Evolutionary conservation across 192 early-diverging fungal species (phyloP).

Genomic region (Linnemannia exigua): DNA sequence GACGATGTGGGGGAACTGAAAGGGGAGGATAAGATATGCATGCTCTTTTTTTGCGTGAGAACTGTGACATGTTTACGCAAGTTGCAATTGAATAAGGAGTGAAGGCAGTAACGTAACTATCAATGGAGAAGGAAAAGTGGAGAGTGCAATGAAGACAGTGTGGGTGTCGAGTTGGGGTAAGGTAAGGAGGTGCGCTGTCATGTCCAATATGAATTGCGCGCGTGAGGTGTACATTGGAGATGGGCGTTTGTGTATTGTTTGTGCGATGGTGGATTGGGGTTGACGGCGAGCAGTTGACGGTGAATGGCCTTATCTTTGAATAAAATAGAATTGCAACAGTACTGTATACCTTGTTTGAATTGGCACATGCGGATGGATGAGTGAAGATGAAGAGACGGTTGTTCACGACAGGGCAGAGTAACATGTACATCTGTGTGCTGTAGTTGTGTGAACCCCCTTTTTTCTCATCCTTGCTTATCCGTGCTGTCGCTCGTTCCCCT

Average conservation of each 20-base stretch:
- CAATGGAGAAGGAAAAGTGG: background rate
- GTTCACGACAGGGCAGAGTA: too few relatives aligned
- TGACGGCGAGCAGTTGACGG: background rate
- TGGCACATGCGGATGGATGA: background rate
- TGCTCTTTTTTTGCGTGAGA: slow-evolving; percentile 5
- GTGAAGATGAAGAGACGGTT: too few relatives aligned
- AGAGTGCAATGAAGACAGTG: background rate
- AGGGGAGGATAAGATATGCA: background rate
- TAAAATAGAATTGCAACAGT: background rate
- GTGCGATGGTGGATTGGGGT: slow-evolving; percentile 2
- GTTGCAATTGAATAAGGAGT: background rate
- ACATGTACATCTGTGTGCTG: background rate
- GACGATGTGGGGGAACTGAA: background rate
- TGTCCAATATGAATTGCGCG: background rate
- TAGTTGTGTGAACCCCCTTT: background rate
- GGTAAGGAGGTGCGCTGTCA: background rate
- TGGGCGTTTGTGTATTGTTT: background rate
- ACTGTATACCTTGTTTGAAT: background rate
- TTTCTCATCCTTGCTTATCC: background rate
- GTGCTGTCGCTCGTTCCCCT: background rate
- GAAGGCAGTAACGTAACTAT: background rate
- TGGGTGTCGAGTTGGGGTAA: background rate
- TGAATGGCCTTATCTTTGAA: background rate
- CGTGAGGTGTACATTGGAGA: background rate
- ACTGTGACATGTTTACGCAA: background rate